Evolutionary conservation across 345 rosid species (phyloP), one percentile per base, ranked within the genome.

Genomic region (Melastoma malabathricum): DNA sequence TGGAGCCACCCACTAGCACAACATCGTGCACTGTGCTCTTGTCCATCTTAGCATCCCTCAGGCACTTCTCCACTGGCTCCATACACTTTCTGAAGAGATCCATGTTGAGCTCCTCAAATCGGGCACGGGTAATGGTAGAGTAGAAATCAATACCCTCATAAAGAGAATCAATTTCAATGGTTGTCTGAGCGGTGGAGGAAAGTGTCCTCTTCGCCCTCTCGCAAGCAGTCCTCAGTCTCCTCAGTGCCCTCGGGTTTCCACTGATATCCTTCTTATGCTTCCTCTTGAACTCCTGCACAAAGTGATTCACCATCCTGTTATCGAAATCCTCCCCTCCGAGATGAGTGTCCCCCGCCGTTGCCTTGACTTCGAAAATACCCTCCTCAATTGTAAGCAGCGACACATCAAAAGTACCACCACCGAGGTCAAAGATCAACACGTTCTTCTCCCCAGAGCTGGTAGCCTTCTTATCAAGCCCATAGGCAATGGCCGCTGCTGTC

Each of bases 391-490:
- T 71, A 3, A 77, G 74, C 56, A 77, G 59, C 9, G 82, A 77
- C 1, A 77, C 82, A 54, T 77, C 82, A 55, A 77, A 77, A 20
- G 83, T 77, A 4, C 82, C 82, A 22, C 25, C 25, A 22, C 25
- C 25, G 25, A 22, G 25, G 25, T 22, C 25, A 22, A 22, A 22
- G 25, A 25, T 75, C 69, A 75, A 55, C 4, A 75, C 76, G 13
- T 75, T 75, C 74, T 75, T 75, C 68, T 75, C 80, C 6, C 80
- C 74, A 22, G 61, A 73, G 23, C 65, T 68, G 43, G 60, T 41
- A 0, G 81, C 75, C 55, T 75, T 75, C 81, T 75, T 75, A 57
- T 75, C 81, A 14, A 75, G 77, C 31, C 81, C 81, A 67, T 75
- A 75, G 15, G 81, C 81, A 63, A 75, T 75, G 18, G 81, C 81